Percentiles rank a stretch among this genome's conserved stretches.
Conservation (phyloP, 441 rosid species). For the Macaranga tanarius region DNA sequence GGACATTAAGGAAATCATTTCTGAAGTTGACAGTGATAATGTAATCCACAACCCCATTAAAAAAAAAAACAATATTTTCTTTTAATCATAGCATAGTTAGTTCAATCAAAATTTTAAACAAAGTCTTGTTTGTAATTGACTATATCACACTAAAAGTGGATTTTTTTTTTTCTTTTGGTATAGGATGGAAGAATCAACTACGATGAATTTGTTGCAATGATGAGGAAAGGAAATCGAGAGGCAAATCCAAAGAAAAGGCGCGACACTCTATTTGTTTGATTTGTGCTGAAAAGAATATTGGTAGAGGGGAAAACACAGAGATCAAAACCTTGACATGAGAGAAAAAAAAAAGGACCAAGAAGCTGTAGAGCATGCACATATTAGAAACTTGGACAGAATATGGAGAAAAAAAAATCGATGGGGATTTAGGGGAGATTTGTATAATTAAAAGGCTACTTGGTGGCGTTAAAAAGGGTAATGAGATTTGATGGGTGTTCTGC, state of each 20-base stretch:
- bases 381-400: not conserved
- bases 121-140: no score
- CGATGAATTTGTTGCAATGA: conserved; percentile 82
- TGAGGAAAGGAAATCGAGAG: conserved; percentile 85
- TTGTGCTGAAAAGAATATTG: not conserved
- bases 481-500: conserved; percentile 1
- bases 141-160: no score
- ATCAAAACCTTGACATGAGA: not conserved
- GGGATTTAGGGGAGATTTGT: not conserved
- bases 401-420: not conserved
- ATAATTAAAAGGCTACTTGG: not conserved
- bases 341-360: not conserved
- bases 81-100: no score
- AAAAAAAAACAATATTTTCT: not conserved
- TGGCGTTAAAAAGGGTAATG: not conserved
- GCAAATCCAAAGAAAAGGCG: conserved; percentile 72
- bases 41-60: conserved; percentile 24
- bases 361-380: conserved; percentile 2
- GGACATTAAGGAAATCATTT: conserved; percentile 70
- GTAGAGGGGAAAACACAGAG: not conserved
- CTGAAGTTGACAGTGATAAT: conserved; percentile 72
- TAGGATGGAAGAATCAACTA: conserved; percentile 82
- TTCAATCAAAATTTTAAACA: no score
- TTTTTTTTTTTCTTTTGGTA: not conserved
- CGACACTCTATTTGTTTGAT: conserved; percentile 28